Evolutionary conservation across 192 early-diverging fungal species (phyloP), one percentile per base, ranked within the genome.

Genomic region (Backusella morwellensis): DNA sequence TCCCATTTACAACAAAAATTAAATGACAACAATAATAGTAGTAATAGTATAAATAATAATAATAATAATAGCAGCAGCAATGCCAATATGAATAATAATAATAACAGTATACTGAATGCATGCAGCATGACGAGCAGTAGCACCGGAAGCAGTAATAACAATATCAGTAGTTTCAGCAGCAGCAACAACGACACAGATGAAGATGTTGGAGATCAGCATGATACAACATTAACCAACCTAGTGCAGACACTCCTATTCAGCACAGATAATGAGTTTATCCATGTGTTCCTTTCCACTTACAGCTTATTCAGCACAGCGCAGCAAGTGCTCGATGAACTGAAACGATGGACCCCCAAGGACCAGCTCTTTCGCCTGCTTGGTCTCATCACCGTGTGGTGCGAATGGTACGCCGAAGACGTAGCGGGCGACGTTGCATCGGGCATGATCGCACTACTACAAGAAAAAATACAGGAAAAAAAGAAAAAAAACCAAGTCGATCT

Each of bases 191-290:
- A 50, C 19, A 41, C 17, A 17, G 9, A 29, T 29, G 70, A 50
- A 6, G 29, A 29, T 29, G 1, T 11, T 29, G 42, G 59, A 35
- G 42, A 70, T 56, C 52, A 78, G 75, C 63, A 88, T 84, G 66
- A 82, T 12, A 68, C 63, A 34, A 87, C 89, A 6, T 81, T 92
- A 11, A 86, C 92, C 23, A 89, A 92, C 47, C 90, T 92, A 70
- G 66, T 94, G 21, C 88, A 89, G 59, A 63, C 56, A 63, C 56
- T 63, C 56, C 21, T 63, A 63, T 63, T 29, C 3, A 63, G 23
- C 4, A 63, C 56, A 63, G 56, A 63, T 23, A 41, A 71, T 36
- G 80, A 82, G 9, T 82, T 81, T 26, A 44, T 82, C 15, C 66
- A 74, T 35, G 75, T 81, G 8, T 85, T 88, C 68, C 79, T 83